Conservation (phyloP, 108 stramenopile species). For the Nannochloropsis oceanica region DNA sequence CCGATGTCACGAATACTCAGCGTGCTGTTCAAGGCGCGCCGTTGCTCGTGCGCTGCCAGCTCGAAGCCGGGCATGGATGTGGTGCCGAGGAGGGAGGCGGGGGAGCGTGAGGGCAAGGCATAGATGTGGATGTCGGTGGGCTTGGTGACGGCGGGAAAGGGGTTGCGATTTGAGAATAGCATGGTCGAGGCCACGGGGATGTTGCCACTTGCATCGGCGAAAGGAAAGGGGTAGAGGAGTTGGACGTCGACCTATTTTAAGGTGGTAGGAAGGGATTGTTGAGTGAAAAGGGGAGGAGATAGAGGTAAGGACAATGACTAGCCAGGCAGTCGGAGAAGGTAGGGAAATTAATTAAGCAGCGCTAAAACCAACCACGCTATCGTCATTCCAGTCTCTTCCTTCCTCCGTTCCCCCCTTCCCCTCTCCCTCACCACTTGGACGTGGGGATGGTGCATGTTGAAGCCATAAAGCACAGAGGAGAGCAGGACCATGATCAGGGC, state of each 20-base stretch:
- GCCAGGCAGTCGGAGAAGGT: too few relatives aligned
- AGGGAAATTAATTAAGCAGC: too few relatives aligned
- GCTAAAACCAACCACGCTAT: neutral
- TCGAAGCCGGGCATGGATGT: neutral
- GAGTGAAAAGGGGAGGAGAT: too few relatives aligned
- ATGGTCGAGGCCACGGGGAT: neutral
- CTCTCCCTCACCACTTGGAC: neutral
- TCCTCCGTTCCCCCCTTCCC: neutral
- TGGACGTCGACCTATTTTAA: neutral
- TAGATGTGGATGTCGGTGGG: neutral
- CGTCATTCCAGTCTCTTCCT: neutral
- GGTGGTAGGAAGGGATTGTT: neutral
- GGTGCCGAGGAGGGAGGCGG: neutral
- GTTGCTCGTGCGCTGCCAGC: neutral
- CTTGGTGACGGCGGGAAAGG: neutral
- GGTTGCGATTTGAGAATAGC: neutral
- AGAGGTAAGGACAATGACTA: too few relatives aligned
- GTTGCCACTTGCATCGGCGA: neutral
- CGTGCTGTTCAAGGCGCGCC: neutral
- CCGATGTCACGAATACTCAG: neutral
- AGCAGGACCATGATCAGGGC: neutral
- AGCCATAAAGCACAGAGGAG: neutral
- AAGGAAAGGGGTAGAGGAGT: neutral
- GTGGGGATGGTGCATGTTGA: neutral
- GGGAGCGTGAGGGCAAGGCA: neutral